These are phyloP conservation scores for Tolypocladium ovalisporum DNA, from an alignment of 2,329 filamentous ascomycete genomes.

Conservation along the genomic window DNA sequence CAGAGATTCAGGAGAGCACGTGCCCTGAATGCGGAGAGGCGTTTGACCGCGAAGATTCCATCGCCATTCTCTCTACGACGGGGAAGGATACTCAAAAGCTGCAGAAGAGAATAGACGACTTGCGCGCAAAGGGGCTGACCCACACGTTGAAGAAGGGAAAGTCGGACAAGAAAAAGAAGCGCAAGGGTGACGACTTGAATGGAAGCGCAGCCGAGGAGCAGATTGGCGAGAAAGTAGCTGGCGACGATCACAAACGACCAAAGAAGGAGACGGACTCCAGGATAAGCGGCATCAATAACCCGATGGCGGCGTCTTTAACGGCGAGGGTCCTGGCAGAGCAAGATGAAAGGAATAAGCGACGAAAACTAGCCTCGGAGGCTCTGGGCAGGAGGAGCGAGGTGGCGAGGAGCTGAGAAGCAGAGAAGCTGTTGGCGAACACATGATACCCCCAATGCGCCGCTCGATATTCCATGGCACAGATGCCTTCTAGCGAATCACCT, in stretches of 20 bases:
- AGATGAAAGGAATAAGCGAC: constrained; percentile 66
- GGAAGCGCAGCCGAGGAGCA: constrained; percentile 38
- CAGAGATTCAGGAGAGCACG: constrained; percentile 56
- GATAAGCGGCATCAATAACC: constrained; percentile 69
- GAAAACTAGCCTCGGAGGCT: constrained; percentile 46
- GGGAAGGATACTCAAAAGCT: constrained; percentile 61
- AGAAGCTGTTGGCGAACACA: not conserved
- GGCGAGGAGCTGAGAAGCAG: not conserved
- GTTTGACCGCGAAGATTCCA: constrained; percentile 64
- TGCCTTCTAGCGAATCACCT: no score
- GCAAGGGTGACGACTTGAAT: constrained; percentile 33
- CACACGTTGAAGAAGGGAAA: constrained; percentile 83
- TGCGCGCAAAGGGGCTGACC: constrained; percentile 62
- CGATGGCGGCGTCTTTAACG: constrained; percentile 74
- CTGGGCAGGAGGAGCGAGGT: constrained; percentile 2
- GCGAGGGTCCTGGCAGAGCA: constrained; percentile 82
- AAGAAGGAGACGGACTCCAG: constrained; percentile 24
- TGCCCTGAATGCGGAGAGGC: constrained; percentile 65
- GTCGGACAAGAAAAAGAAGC: constrained; percentile 57
- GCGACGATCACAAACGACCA: constrained; percentile 9
- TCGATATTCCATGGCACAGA: not conserved
- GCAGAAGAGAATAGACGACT: constrained; percentile 51
- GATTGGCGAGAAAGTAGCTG: constrained; percentile 21
- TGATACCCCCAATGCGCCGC: not conserved
- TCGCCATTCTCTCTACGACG: constrained; percentile 67